phyloP scores from a whole-genome alignment of 192 early-diverging fungal genomes.

The Gigaspora rosea region DNA sequence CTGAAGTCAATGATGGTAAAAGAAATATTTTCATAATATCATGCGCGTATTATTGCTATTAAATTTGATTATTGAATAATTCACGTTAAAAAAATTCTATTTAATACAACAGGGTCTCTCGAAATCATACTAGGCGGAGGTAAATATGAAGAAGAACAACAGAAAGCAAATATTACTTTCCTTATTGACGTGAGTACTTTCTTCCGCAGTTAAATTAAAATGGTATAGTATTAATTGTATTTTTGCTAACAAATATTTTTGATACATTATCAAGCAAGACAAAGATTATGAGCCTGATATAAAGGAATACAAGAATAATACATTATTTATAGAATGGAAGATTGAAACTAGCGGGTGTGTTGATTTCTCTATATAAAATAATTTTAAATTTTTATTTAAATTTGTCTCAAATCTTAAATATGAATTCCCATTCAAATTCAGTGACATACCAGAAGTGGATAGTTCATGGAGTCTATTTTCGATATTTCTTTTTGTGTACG shows the following conservation, averaged over 20 bases:
- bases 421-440: neutral
- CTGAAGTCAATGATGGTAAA: neutral
- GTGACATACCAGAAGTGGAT: no score
- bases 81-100: neutral
- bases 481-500: no score
- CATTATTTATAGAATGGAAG: constrained; percentile 7
- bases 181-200: neutral
- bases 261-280: neutral
- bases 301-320: neutral
- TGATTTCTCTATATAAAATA: neutral
- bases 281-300: no score
- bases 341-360: neutral
- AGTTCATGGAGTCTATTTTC: no score
- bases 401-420: neutral
- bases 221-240: neutral
- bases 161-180: constrained; percentile 8
- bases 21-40: neutral
- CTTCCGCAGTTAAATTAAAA: neutral
- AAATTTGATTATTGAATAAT: neutral
- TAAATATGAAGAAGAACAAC: neutral
- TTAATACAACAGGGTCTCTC: neutral
- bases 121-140: neutral
- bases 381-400: neutral
- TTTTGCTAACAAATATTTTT: neutral
- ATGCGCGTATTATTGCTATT: neutral